Base-by-base conservation (phyloP, 2,329 filamentous ascomycete genomes). In the Fusarium odoratissimum region DNA sequence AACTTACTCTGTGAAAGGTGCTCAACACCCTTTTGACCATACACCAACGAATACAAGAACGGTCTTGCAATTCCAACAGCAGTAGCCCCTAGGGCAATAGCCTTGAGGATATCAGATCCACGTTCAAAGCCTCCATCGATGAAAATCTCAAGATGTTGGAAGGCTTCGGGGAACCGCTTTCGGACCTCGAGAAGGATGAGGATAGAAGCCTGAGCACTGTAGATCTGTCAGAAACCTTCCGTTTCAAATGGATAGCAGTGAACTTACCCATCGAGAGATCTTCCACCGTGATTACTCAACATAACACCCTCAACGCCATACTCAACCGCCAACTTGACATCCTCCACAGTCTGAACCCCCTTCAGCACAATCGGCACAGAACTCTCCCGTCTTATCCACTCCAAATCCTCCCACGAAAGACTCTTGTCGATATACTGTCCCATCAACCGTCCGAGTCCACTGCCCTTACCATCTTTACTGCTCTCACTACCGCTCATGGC, bases 211-310 rank as follows among this genome's bases (percentile, higher is more conserved):
- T 78, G 78, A 77, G 86, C 66, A 33, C 78, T 78, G 6, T 0
- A 6, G 8, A 2, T 16, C 13, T 5, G 41, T 74, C 12, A 75
- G 51, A 12, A 7, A 0, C 0, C 3, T 4, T 11, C 23, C 0
- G 3, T 1, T 3, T 1, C 3, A 0, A 10, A 7, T 5, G 11
- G 3, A 0, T 4, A 1, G 5, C 1, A 30, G 17, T 7, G 6
- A 2, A 63, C 73, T 65, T 56, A 76, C 77, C 85, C 87, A 57
- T 90, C 88, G 3, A 89, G 80, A 3, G 87, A 86, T 33, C 89
- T 81, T 6, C 89, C 89, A 23, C 89, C 88, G 61, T 90, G 89
- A 67, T 90, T 91, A 67, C 85, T 88, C 38, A 91, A 71, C 64
- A 89, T 78, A 51, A 90, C 87, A 2, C 88, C 88, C 64, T 88